Percentiles rank a stretch among this genome's conserved stretches.
Evolutionary conservation across 768 basidiomycete genomes (phyloP).

Genomic region (Rhodocollybia butyracea): DNA sequence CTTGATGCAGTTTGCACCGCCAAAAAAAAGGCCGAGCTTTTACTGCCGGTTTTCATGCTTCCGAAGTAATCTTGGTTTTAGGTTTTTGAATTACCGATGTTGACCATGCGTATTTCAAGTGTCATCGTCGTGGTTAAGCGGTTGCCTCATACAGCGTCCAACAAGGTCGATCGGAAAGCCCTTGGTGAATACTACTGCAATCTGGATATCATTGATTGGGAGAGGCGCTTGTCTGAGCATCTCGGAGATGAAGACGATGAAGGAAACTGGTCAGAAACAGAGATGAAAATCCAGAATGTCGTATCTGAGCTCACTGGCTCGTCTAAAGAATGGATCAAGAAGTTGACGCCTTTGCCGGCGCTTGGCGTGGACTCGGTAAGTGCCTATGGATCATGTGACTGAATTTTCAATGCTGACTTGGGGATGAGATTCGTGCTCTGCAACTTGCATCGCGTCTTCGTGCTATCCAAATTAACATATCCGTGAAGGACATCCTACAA

Average conservation of each 20-base stretch:
- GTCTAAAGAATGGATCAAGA: not conserved
- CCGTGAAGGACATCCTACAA: constrained; percentile 4
- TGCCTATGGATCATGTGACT: not conserved
- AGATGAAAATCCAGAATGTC: not conserved
- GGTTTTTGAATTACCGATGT: not conserved
- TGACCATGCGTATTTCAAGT: not conserved
- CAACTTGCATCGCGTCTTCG: constrained; percentile 9
- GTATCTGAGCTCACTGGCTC: constrained; percentile 6
- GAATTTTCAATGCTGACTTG: not conserved
- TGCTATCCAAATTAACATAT: not conserved
- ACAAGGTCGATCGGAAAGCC: constrained; percentile 6
- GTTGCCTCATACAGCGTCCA: constrained; percentile 5
- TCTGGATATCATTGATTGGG: constrained; percentile 4
- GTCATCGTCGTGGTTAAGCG: constrained; percentile 5
- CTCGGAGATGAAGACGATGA: not conserved
- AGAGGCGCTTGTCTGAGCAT: not conserved
- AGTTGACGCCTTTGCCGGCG: constrained; percentile 6
- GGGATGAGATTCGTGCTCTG: not conserved
- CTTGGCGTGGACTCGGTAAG: constrained; percentile 9
- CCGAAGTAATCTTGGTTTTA: constrained; percentile 1
- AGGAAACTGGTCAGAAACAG: constrained; percentile 1
- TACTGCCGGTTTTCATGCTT: constrained; percentile 6
- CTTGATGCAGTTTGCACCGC: not conserved
- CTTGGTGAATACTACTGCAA: not conserved
- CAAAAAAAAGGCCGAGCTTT: not conserved